Evolutionary conservation across 345 rosid genomes (phyloP).

Genomic region (Turritis glabra): DNA sequence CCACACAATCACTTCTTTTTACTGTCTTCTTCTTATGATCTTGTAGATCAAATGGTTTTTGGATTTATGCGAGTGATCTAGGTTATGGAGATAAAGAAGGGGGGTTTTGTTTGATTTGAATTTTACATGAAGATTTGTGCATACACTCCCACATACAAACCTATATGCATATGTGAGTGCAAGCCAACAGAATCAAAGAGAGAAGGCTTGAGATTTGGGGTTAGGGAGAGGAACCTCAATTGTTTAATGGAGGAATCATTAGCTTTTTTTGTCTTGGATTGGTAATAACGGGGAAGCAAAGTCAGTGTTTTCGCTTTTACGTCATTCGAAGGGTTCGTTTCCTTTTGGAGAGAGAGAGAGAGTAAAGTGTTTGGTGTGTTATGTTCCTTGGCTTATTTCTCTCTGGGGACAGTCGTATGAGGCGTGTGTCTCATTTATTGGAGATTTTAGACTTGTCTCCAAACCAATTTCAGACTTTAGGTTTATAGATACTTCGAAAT

Average conservation of each 20-base stretch:
- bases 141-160: background rate
- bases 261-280: conserved; percentile 18
- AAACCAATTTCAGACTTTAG: conserved; percentile 13
- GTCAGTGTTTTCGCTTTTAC: conserved; percentile 36
- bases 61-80: background rate
- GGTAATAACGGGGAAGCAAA: conserved; percentile 37
- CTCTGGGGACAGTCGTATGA: background rate
- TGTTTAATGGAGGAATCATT: conserved; percentile 34
- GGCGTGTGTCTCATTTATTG: conserved; percentile 36
- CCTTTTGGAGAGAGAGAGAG: conserved; percentile 21
- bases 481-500: background rate
- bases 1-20: background rate
- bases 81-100: background rate
- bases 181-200: conserved; percentile 22
- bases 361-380: conserved; percentile 34
- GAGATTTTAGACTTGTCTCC: conserved; percentile 15
- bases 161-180: conserved; percentile 17
- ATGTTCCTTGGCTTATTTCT: conserved; percentile 12
- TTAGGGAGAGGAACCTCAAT: conserved; percentile 11
- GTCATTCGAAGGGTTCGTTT: conserved; percentile 31
- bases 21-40: background rate
- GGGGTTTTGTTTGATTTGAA: background rate
- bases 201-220: conserved; percentile 26
- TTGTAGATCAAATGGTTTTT: background rate
- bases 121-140: background rate